Evolutionary conservation across 1,284 basidiomycete species (phyloP).

Genomic region (Ceratobasidium sp.): DNA sequence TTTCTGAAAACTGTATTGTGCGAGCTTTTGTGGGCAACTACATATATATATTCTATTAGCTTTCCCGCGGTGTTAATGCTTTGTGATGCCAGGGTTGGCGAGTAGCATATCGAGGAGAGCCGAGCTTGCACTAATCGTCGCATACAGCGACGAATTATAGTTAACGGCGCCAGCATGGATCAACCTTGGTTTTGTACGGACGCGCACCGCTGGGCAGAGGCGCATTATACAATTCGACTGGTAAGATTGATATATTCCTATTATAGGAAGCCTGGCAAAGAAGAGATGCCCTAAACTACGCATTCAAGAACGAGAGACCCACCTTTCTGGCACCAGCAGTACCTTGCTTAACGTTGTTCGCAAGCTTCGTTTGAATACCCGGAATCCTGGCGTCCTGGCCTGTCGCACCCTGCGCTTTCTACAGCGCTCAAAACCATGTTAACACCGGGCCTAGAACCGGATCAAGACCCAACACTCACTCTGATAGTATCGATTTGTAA

Average conservation of each 20-base stretch:
- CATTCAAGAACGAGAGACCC: background rate
- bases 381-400: background rate
- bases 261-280: background rate
- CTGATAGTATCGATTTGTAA: conserved; percentile 4
- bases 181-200: too few relatives aligned
- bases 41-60: background rate
- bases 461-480: background rate
- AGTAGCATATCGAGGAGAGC: background rate
- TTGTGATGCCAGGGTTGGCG: background rate
- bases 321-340: background rate
- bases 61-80: background rate
- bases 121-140: too few relatives aligned
- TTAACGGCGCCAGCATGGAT: too few relatives aligned
- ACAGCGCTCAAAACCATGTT: background rate
- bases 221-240: background rate
- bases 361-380: conserved; percentile 1
- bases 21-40: conserved; percentile 12
- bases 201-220: too few relatives aligned
- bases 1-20: conserved; percentile 31
- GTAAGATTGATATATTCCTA: background rate
- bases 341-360: background rate
- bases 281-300: background rate
- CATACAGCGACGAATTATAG: background rate
- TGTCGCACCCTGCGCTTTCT: conserved; percentile 1
- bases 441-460: too few relatives aligned